phyloP scores from a whole-genome alignment of 2,329 filamentous ascomycete genomes.

The Phyllosticta capitalensis region DNA sequence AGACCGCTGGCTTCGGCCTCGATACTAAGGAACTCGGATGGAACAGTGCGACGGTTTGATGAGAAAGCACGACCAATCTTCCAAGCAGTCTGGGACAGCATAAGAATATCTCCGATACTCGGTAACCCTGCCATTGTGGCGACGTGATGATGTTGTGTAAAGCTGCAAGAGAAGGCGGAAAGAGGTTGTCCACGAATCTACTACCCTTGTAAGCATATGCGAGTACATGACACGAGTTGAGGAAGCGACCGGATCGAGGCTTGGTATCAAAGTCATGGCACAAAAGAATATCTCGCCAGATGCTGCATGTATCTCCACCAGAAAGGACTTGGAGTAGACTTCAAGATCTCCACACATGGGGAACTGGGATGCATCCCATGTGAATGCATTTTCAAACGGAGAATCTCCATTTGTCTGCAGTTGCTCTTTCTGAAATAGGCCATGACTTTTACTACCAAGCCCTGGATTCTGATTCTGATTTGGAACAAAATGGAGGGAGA shows the following conservation, averaged over 20 bases:
- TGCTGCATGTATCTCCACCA: too few relatives aligned
- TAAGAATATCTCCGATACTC: conserved; percentile 35
- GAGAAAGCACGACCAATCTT: conserved; percentile 36
- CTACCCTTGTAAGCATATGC: neutral
- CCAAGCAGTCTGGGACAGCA: conserved; percentile 39
- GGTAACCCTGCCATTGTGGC: conserved; percentile 21
- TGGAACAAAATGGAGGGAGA: neutral
- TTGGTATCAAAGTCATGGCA: neutral
- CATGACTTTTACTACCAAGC: too few relatives aligned
- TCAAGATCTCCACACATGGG: too few relatives aligned
- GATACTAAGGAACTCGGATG: conserved; percentile 33
- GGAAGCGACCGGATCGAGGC: neutral
- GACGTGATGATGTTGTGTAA: neutral
- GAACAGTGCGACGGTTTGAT: conserved; percentile 30
- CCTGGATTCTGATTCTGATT: too few relatives aligned
- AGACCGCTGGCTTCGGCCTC: conserved; percentile 33
- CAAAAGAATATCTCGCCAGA: too few relatives aligned
- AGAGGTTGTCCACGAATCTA: neutral
- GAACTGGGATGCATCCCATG: too few relatives aligned
- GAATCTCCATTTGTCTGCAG: too few relatives aligned
- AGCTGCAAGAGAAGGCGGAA: neutral
- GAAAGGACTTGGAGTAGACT: too few relatives aligned
- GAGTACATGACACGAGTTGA: neutral
- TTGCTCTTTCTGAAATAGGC: too few relatives aligned
- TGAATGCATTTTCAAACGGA: too few relatives aligned